These are phyloP conservation scores for Nicotiana noctiflora DNA, from an alignment of 257 asterid genomes.

Conservation along the genomic window DNA sequence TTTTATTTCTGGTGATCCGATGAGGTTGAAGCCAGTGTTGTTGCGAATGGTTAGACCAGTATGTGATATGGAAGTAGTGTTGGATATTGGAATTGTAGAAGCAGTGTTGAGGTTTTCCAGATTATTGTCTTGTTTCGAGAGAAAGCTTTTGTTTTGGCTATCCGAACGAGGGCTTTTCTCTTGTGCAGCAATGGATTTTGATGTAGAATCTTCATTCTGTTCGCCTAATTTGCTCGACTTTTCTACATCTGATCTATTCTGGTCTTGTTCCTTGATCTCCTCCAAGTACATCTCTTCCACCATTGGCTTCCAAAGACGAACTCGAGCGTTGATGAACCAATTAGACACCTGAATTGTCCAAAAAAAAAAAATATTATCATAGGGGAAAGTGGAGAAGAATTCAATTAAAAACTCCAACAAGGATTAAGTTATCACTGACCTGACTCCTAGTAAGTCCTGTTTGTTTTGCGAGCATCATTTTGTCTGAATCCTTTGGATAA, in stretches of 20 bases:
- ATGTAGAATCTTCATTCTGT: slow-evolving; percentile 44
- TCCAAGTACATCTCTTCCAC: slow-evolving; percentile 97
- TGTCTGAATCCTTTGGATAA: slow-evolving; percentile 96
- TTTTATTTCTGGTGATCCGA: slow-evolving; percentile 56
- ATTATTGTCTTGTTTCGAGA: slow-evolving; percentile 26
- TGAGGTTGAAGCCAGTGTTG: slow-evolving; percentile 52
- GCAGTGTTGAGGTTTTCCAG: slow-evolving; percentile 14
- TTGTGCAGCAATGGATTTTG: slow-evolving; percentile 38
- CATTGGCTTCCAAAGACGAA: slow-evolving; percentile 98
- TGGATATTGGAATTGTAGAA: slow-evolving; percentile 27
- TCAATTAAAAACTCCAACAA: too few species aligned
- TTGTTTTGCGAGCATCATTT: slow-evolving; percentile 91
- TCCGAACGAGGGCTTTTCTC: slow-evolving; percentile 33
- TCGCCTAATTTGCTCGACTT: slow-evolving; percentile 32
- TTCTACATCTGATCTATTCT: slow-evolving; percentile 52
- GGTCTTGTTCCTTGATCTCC: slow-evolving; percentile 76
- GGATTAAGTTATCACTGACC: slow-evolving; percentile 27
- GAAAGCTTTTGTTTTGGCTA: slow-evolving; percentile 28
- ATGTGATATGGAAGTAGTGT: slow-evolving; percentile 33
- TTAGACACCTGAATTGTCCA: slow-evolving; percentile 66
- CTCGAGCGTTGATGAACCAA: slow-evolving; percentile 98
- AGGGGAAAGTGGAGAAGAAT: neutral
- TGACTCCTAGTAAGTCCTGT: slow-evolving; percentile 97
- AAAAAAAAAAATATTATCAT: neutral
- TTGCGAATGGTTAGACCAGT: slow-evolving; percentile 27